Evolutionary conservation across 2,329 filamentous ascomycete genomes (phyloP), one percentile per base, ranked within the genome.

Genomic region (Verticillium zaregamsianum): DNA sequence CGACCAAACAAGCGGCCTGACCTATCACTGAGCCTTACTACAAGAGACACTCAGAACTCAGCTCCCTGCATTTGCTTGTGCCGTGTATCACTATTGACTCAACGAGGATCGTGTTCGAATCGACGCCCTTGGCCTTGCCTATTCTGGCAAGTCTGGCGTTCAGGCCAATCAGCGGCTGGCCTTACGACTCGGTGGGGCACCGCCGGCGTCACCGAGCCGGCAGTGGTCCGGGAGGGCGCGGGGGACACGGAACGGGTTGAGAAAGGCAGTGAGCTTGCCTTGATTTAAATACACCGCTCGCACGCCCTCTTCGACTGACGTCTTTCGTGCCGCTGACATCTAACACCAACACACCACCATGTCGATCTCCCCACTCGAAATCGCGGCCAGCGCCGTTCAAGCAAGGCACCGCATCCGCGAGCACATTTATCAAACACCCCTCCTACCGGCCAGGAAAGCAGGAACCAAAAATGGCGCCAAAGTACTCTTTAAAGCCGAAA

Each of bases 401-500:
- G 65, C 65, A 20, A 40, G 65, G 20, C 23, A 23, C 14, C 66
- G 66, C 52, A 67, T 68, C 61, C 57, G 59, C n/a, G 17, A 49
- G 5, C 66, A 68, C 65, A 64, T 67, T 59, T 67, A 67, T 64
- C 23, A 66, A 20, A 68, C 67, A 14, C 67, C 67, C 11, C 60
- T 68, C 15, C 59, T 67, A 3, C 65, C 66, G 1, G 63, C 67
- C 15, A 40, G 62, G 28, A 59, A 35, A 4, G 54, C 61, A 39
- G 62, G 58, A 15, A 39, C 58, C 7, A 25, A 28, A 32, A 1
- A 37, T 35, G 54, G 55, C 8, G 59, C 60, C n/a, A 63, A 33
- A 9, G 59, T 68, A 12, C 59, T 67, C 28, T 68, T 70, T 64
- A 70, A 70, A 28, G 68, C 67, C 1, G 68, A 70, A 31, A 70